phyloP scores from a whole-genome alignment of 495 filamentous ascomycete genomes.

The Hyaloscypha finlandica region DNA sequence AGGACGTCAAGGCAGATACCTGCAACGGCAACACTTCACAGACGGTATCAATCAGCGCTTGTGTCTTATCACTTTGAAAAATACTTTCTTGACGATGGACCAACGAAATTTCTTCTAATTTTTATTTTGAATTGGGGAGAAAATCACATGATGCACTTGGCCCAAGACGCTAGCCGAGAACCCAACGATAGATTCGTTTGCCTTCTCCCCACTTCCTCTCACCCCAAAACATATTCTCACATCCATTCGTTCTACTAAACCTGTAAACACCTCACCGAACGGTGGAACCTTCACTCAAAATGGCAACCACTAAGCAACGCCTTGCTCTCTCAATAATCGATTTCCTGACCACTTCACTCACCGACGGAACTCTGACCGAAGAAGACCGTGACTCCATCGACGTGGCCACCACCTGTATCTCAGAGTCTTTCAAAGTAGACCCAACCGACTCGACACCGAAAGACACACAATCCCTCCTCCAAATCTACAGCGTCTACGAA shows the following conservation, averaged over 20 bases:
- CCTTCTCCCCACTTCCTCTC: background rate
- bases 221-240: background rate
- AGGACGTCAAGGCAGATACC: too few species aligned
- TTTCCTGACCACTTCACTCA: constrained; percentile 83
- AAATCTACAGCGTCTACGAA: constrained; percentile 95
- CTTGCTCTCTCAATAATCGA: constrained; percentile 96
- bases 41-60: too few species aligned
- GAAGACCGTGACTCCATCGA: constrained; percentile 93
- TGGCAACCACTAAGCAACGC: constrained; percentile 81
- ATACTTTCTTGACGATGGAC: too few species aligned
- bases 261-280: background rate
- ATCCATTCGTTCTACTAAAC: background rate
- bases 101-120: too few species aligned
- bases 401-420: constrained; percentile 89
- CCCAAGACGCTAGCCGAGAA: background rate
- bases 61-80: too few species aligned
- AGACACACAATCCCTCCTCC: constrained; percentile 76
- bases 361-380: constrained; percentile 80
- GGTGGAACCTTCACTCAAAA: constrained; percentile 10
- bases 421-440: constrained; percentile 92
- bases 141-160: background rate
- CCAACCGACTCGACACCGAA: constrained; percentile 72
- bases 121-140: background rate
- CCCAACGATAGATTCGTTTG: background rate
- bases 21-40: too few species aligned